Percentiles rank a stretch among this genome's conserved stretches.
These are phyloP conservation scores for Bisporella sp. DNA, from an alignment of 2,329 filamentous ascomycete species.

Conservation along the genomic window DNA sequence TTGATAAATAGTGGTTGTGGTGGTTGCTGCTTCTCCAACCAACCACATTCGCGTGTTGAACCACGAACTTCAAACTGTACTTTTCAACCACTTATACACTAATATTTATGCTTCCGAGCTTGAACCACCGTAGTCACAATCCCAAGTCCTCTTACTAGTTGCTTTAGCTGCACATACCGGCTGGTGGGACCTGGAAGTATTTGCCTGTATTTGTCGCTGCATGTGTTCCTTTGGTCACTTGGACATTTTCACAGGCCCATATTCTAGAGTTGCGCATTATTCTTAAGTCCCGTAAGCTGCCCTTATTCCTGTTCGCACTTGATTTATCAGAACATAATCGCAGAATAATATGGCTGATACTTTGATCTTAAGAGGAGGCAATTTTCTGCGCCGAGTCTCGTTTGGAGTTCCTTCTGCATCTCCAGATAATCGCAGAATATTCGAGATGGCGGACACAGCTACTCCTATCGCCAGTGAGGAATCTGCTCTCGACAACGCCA, in stretches of 20 bases:
- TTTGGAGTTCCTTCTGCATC: conserved; percentile 32
- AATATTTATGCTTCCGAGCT: no score
- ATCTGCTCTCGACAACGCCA: conserved; percentile 11
- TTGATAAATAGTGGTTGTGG: no score
- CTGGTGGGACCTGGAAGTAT: background rate
- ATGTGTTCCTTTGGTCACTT: background rate
- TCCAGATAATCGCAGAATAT: conserved; percentile 30
- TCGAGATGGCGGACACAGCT: conserved; percentile 38
- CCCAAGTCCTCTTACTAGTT: no score
- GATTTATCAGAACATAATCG: no score
- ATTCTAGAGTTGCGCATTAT: background rate
- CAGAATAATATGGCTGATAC: conserved; percentile 33
- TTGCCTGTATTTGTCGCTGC: background rate
- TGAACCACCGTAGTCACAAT: no score
- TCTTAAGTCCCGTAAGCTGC: background rate
- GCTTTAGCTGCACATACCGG: background rate
- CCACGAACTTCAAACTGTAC: no score
- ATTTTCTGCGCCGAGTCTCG: conserved; percentile 34
- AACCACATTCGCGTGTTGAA: no score
- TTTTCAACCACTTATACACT: no score
- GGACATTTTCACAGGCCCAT: conserved; percentile 2
- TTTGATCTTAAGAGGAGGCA: conserved; percentile 34
- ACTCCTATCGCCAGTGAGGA: conserved; percentile 25
- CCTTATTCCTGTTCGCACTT: background rate
- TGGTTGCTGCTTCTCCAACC: no score